phyloP scores from a whole-genome alignment of 78 protist species.

The Dictyostelium firmibasis region DNA sequence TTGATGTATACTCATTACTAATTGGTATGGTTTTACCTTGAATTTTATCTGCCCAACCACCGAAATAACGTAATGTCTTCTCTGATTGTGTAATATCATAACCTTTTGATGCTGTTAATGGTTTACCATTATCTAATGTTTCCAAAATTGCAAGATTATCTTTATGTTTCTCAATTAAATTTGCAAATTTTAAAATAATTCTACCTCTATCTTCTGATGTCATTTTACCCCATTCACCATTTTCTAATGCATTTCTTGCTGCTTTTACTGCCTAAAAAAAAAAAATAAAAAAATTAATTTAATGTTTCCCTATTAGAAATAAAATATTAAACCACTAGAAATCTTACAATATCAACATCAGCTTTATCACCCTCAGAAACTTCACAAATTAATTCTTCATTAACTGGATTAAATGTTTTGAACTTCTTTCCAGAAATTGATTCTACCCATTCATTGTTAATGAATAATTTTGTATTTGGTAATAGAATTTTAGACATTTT shows the following conservation, averaged over 20 bases:
- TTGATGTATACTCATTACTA: conserved; percentile 6
- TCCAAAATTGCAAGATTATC: conserved; percentile 78
- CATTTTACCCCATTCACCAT: conserved; percentile 25
- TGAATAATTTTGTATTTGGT: conserved; percentile 63
- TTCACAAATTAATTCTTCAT: conserved; percentile 74
- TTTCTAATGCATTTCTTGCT: conserved; percentile 82
- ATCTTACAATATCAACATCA: conserved; percentile 75
- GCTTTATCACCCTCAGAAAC: conserved; percentile 69
- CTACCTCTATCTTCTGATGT: conserved; percentile 21
- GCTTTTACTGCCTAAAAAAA: conserved; percentile 72
- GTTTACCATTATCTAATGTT: conserved; percentile 82
- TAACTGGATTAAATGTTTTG: conserved; percentile 71
- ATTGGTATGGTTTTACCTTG: conserved; percentile 64
- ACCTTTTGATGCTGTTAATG: conserved; percentile 26
- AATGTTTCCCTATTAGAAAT: too few species aligned
- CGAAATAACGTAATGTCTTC: conserved; percentile 78
- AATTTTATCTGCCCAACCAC: conserved; percentile 90
- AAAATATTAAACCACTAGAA: too few species aligned
- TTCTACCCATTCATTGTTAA: conserved; percentile 51
- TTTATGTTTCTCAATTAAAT: conserved; percentile 70
- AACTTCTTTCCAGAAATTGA: conserved; percentile 9
- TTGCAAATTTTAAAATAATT: conserved; percentile 74
- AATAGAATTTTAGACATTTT: not conserved
- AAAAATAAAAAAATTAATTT: not conserved
- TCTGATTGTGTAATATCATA: conserved; percentile 46